Evolutionary conservation across 2,329 filamentous ascomycete species (phyloP).

Genomic region (Pseudopyricularia cyperi): DNA sequence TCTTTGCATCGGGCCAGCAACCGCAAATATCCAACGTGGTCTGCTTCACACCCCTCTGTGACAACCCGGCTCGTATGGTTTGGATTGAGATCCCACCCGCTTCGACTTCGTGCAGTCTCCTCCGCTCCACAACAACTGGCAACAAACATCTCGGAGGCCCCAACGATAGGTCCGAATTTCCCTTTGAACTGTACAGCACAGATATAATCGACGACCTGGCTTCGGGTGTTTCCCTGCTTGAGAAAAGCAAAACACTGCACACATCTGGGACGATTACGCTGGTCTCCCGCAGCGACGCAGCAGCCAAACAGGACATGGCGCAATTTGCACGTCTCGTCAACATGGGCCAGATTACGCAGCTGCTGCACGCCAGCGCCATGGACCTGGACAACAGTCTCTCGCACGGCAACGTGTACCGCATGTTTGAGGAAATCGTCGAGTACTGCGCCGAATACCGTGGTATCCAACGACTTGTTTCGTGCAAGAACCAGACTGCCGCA

Average conservation of each 20-base stretch:
- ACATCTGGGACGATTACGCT: not conserved
- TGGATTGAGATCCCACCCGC: not conserved
- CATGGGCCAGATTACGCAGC: constrained; percentile 1
- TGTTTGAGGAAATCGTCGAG: constrained; percentile 20
- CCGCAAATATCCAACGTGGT: not conserved
- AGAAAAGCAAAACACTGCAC: not conserved
- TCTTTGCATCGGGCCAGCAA: not conserved
- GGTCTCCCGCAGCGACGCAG: constrained; percentile 8
- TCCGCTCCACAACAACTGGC: not conserved
- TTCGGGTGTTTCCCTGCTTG: not conserved
- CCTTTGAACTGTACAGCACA: not conserved
- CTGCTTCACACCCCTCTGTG: not conserved
- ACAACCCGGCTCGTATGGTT: not conserved
- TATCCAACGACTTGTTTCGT: constrained; percentile 15
- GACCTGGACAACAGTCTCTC: constrained; percentile 22
- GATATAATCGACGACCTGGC: not conserved
- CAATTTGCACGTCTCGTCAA: not conserved
- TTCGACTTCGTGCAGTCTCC: not conserved
- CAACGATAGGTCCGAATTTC: not conserved
- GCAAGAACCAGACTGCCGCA: not conserved
- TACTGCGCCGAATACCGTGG: constrained; percentile 18
- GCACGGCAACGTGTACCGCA: constrained; percentile 22
- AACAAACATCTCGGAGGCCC: not conserved
- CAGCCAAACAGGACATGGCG: constrained; percentile 1
- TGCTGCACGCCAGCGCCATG: constrained; percentile 14